Evolutionary conservation across 495 filamentous ascomycete genomes (phyloP), one percentile per base, ranked within the genome.

Genomic region (Copromyces sp.): DNA sequence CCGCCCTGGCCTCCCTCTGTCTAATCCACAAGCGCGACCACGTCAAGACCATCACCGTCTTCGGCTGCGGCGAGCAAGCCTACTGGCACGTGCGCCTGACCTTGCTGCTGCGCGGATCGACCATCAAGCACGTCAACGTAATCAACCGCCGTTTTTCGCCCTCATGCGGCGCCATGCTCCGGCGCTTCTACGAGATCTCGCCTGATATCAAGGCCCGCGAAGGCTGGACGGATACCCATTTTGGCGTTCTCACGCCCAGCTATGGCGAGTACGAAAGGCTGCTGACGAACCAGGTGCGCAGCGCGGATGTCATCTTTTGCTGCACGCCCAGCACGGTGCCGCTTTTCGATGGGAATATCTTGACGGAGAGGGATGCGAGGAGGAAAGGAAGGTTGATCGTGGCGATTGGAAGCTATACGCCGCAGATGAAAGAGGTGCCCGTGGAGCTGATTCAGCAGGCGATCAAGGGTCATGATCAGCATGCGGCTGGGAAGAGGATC

Each of bases 21-120:
- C 85, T 97, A 0, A 87, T 98, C 68, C 87, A 85, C 69, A 90
- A 88, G 75, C 92, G 95, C 69, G 81, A 85, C 53, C 82, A 85
- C 68, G 89, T 95, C 39, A 88, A 90, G 75, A 93, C 90, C 12
- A 74, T 97, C 3, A 87, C 90, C 38, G 90, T 97, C 69, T 98
- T 99, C 78, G 95, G 95, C n/a, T 89, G 91, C 14, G 95, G 95
- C 32, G 88, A 90, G 74, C 94, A 97, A 81, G 95, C 95, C 12
- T 93, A 93, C 81, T 99, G 95, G 95, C 94, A 97, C 80, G 89
- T 94, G 69, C 92, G 94, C 0, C 86, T 97, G 14, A 89, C 93
- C 1, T 83, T 99, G 32, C 85, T 93, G 24, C 84, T 97, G 16
- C 89, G 91, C 17, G 90, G 91, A 0, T 74, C 81, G 16, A 92